Conservation (phyloP, 352 stramenopile species). For the Phytophthora hibernalis region DNA sequence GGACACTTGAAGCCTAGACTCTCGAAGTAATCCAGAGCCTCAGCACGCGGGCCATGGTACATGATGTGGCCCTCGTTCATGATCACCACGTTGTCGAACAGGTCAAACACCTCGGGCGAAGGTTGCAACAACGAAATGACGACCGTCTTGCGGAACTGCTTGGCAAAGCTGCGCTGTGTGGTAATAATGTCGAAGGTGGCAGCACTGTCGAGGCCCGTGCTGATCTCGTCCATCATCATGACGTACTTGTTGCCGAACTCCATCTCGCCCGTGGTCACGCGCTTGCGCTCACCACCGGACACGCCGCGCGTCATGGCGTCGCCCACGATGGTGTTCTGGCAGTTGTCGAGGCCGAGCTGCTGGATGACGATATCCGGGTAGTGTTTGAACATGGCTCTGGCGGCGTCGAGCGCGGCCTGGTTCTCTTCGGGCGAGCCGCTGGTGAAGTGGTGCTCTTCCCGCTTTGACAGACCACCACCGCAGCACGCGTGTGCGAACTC, state of each 20-base stretch:
- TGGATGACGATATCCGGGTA: constrained; percentile 55
- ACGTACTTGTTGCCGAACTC: constrained; percentile 85
- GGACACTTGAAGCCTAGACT: constrained; percentile 65
- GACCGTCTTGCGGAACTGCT: constrained; percentile 58
- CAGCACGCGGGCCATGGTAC: constrained; percentile 79
- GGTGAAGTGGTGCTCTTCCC: constrained; percentile 21
- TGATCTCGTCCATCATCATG: constrained; percentile 87
- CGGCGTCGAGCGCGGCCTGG: constrained; percentile 31
- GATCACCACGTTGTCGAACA: constrained; percentile 95
- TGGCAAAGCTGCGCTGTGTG: constrained; percentile 52
- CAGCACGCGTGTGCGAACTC: constrained; percentile 49
- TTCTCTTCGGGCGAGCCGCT: constrained; percentile 43
- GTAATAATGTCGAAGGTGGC: constrained; percentile 73
- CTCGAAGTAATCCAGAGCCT: constrained; percentile 85
- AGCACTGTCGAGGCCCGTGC: constrained; percentile 68
- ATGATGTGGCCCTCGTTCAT: constrained; percentile 91
- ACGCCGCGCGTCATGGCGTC: constrained; percentile 71
- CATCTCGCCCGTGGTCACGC: constrained; percentile 81
- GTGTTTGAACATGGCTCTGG: constrained; percentile 39
- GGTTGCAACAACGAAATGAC: constrained; percentile 91
- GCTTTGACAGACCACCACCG: constrained; percentile 22
- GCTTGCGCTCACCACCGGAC: constrained; percentile 78
- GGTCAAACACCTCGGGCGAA: constrained; percentile 90
- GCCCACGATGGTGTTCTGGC: constrained; percentile 69
- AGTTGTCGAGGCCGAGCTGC: constrained; percentile 57